Evolutionary conservation across 192 early-diverging fungal species (phyloP).

Genomic region (Coemansia sp.): DNA sequence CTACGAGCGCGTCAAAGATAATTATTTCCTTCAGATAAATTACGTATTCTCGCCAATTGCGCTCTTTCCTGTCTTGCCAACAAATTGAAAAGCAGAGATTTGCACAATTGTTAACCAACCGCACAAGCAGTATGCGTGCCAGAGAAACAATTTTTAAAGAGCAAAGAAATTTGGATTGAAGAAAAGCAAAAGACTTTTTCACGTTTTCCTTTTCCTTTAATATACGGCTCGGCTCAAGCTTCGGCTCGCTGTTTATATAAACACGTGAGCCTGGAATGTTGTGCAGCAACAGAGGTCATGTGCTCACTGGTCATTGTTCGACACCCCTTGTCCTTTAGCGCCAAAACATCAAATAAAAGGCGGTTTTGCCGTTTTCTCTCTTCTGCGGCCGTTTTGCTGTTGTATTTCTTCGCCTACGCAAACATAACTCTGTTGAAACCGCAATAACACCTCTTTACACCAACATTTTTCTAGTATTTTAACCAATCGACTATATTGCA

Average conservation of each 20-base stretch:
- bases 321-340: neutral
- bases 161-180: neutral
- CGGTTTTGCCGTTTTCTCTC: neutral
- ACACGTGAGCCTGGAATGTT: no score
- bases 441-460: neutral
- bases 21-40: neutral
- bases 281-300: neutral
- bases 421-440: neutral
- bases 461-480: neutral
- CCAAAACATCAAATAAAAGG: slow-evolving; percentile 10
- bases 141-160: neutral
- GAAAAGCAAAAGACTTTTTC: neutral
- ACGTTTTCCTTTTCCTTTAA: no score
- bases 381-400: no score
- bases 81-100: neutral
- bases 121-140: neutral
- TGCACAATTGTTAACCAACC: neutral
- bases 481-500: neutral
- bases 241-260: no score
- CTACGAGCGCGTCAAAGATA: neutral
- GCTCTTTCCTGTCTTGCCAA: no score
- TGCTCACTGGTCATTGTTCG: no score
- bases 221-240: no score
- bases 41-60: no score
- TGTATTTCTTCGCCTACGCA: neutral